Evolutionary conservation across 1,284 basidiomycete species (phyloP).

Genomic region (Microbotryum silenes-acaulis): DNA sequence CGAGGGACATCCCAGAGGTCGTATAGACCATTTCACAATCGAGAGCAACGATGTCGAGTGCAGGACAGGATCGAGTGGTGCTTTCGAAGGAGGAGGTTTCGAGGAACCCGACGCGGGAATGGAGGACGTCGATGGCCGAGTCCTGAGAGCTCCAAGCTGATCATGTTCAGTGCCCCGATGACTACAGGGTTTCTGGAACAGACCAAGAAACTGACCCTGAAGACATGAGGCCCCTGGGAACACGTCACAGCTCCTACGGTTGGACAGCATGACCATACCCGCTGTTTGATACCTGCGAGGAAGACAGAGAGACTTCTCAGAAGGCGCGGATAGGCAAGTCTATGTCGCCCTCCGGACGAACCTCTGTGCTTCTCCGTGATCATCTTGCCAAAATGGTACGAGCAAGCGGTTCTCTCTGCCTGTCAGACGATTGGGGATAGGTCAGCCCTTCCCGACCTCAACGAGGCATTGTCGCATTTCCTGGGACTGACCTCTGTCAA

Average conservation of each 20-base stretch:
- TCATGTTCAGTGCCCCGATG: conserved; percentile 59
- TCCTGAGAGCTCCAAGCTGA: conserved; percentile 47
- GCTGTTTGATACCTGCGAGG: conserved; percentile 44
- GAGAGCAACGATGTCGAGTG: conserved; percentile 52
- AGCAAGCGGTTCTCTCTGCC: conserved; percentile 58
- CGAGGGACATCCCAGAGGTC: conserved; percentile 76
- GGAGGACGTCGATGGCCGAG: conserved; percentile 58
- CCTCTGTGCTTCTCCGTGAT: conserved; percentile 55
- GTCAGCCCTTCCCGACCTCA: not conserved
- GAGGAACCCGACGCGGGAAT: conserved; percentile 66
- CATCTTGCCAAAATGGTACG: conserved; percentile 74
- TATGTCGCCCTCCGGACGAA: conserved; percentile 35
- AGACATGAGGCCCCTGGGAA: conserved; percentile 34
- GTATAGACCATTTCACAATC: conserved; percentile 92
- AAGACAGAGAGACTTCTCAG: too few species aligned
- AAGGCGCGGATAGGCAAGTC: too few species aligned
- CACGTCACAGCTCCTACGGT: conserved; percentile 32
- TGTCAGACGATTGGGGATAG: conserved; percentile 9
- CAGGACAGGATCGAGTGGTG: conserved; percentile 4
- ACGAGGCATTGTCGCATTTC: too few species aligned
- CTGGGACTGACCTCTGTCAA: conserved; percentile 35
- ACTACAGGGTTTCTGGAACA: not conserved
- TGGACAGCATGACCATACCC: conserved; percentile 37
- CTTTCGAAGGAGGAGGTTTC: conserved; percentile 42
- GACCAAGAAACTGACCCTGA: conserved; percentile 9